phyloP scores from a whole-genome alignment of 371 early-diverging fungal species.

The Haplosporangium sp. region DNA sequence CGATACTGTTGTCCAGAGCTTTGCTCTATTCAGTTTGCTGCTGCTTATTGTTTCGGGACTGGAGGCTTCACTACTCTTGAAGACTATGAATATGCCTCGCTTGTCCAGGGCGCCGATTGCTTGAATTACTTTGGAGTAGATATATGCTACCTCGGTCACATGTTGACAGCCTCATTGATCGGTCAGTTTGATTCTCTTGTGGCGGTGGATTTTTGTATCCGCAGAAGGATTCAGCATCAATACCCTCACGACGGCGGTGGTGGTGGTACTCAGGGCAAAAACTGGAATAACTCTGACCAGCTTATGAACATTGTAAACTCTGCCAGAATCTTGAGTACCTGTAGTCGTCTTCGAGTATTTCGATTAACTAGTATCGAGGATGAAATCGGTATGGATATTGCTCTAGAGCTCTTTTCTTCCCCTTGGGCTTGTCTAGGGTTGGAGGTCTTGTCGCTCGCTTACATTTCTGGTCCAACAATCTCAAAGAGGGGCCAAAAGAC shows the following conservation, averaged over 20 bases:
- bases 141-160: conserved; percentile 6
- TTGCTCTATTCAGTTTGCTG: conserved; percentile 20
- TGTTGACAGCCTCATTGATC: conserved; percentile 28
- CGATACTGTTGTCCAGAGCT: conserved; percentile 21
- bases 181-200: conserved; percentile 22
- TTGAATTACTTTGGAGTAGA: conserved; percentile 22
- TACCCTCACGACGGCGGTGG: conserved; percentile 27
- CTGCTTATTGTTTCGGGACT: conserved; percentile 23
- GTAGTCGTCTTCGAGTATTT: conserved; percentile 25
- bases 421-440: conserved; percentile 39
- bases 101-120: conserved; percentile 19
- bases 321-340: conserved; percentile 24
- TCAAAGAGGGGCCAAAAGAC: background rate
- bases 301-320: conserved; percentile 21
- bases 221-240: conserved; percentile 16
- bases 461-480: conserved; percentile 16
- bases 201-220: conserved; percentile 28
- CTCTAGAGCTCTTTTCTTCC: conserved; percentile 13
- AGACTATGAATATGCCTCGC: conserved; percentile 29
- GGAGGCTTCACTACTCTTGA: conserved; percentile 16
- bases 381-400: conserved; percentile 15
- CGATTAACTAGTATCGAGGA: conserved; percentile 26
- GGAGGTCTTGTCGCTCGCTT: conserved; percentile 24
- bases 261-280: background rate
- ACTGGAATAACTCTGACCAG: background rate